Evolutionary conservation across 2,329 filamentous ascomycete genomes (phyloP).

Genomic region (Chaetoscypha palmicola): DNA sequence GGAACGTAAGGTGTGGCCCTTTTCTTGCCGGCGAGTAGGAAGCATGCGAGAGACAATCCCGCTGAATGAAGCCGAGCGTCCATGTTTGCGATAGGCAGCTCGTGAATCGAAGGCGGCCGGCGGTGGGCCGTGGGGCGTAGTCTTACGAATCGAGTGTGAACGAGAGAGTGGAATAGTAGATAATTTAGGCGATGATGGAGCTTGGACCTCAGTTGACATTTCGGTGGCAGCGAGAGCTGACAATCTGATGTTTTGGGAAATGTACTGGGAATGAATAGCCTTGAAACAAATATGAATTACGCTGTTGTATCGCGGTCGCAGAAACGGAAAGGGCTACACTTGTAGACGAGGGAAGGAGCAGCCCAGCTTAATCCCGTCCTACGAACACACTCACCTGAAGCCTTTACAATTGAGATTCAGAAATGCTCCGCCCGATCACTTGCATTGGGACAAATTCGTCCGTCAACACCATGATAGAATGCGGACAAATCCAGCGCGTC

Average conservation of each 20-base stretch:
- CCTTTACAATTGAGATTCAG: too few relatives aligned
- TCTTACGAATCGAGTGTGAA: background rate
- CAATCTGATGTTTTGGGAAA: too few relatives aligned
- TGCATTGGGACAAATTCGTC: too few relatives aligned
- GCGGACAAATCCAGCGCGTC: background rate
- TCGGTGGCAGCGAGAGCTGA: too few relatives aligned
- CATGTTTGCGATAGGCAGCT: constrained; percentile 1
- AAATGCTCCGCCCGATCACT: too few relatives aligned
- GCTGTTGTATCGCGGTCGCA: too few relatives aligned
- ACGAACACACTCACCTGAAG: too few relatives aligned
- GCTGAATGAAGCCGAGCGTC: constrained; percentile 12
- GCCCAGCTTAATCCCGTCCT: too few relatives aligned
- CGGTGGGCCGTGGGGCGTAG: constrained; percentile 1
- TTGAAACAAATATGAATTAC: too few relatives aligned
- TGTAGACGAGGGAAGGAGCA: too few relatives aligned
- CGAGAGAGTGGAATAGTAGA: background rate
- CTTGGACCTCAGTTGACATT: constrained; percentile 9
- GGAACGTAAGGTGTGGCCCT: constrained; percentile 22
- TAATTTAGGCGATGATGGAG: constrained; percentile 2
- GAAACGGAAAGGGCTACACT: too few relatives aligned
- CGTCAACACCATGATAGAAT: background rate
- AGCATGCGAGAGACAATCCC: constrained; percentile 12
- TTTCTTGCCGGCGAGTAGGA: constrained; percentile 12
- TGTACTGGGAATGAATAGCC: too few relatives aligned
- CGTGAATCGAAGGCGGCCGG: constrained; percentile 6